A percentile compares a stretch with the other conserved stretches of the same genome.
Evolutionary conservation across 2,329 filamentous ascomycete genomes (phyloP).

Genomic region (Exophiala alcalophila): DNA sequence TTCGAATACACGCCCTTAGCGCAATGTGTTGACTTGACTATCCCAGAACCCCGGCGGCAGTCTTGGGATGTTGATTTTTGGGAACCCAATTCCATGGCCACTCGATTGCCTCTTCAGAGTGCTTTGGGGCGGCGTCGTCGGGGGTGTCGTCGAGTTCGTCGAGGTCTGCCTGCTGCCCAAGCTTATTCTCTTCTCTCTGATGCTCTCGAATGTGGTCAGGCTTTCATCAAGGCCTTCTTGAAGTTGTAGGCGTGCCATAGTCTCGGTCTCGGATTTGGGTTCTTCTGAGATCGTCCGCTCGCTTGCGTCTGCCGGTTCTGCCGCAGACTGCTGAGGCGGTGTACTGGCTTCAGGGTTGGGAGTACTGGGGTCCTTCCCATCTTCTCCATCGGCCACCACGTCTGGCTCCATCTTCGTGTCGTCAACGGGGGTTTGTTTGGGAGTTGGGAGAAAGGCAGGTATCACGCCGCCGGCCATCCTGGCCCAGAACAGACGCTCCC

Average conservation of each 20-base stretch:
- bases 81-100: conserved; percentile 24
- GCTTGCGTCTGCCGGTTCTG: background rate
- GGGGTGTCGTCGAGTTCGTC: conserved; percentile 17
- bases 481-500: conserved; percentile 97
- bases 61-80: conserved; percentile 29
- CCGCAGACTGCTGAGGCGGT: conserved; percentile 1
- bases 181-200: conserved; percentile 22
- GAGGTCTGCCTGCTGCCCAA: conserved; percentile 7
- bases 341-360: background rate
- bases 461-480: conserved; percentile 88
- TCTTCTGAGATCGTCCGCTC: too few relatives aligned
- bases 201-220: conserved; percentile 30
- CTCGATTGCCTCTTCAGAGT: conserved; percentile 17
- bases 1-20: conserved; percentile 11
- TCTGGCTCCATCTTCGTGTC: conserved; percentile 14
- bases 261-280: conserved; percentile 12
- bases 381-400: conserved; percentile 6
- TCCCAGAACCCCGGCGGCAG: conserved; percentile 30
- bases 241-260: conserved; percentile 21
- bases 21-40: conserved; percentile 26
- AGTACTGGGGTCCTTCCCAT: conserved; percentile 15
- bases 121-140: conserved; percentile 18
- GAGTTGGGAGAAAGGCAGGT: conserved; percentile 52
- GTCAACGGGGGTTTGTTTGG: conserved; percentile 23
- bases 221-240: conserved; percentile 25